Evolutionary conservation across 2,329 filamentous ascomycete species (phyloP), one percentile per base, ranked within the genome.

Genomic region (Teratosphaeria zuluensis): DNA sequence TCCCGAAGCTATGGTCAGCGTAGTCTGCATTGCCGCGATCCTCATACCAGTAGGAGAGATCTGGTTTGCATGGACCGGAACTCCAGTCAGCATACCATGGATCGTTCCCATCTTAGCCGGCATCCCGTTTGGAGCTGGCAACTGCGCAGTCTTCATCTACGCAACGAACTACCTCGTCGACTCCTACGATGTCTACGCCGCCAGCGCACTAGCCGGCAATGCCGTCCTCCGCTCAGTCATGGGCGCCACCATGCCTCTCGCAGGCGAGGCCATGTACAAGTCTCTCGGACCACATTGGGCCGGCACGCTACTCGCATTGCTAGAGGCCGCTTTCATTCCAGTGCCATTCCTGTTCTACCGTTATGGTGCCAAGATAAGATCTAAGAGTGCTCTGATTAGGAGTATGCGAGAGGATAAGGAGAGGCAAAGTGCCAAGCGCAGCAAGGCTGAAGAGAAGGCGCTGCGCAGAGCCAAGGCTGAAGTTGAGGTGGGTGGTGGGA

Each of bases 21-120:
- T 94, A 58, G 88, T 96, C 68, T 89, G 86, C 65, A 83, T 95
- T 30, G 89, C 88, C 3, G 84, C 89, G 0, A 70, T 95, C 1
- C 76, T 90, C 0, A 84, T 88, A 0, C 88, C 90, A 0, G 72
- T 89, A 2, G 92, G 91, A 16, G 87, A 96, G 72, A 81, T 96
- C 28, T 87, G 86, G 72, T 96, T 96, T 69, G 84, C 89, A 0
- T 96, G 90, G 90, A 95, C 91, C 0, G 91, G 86, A 61, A 83
- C 90, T 0, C 91, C 91, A 0, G n/a, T 21, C 42, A 81, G 83
- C 4, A 89, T 95, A 33, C 91, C 90, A 70, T 95, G 89, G 87
- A 84, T 90, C n/a, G 79, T 84, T 21, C 87, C 89, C 1, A 86
- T 95, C 54, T 76, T 89, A 0, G 89, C 89, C 1, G 89, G 90